Percentiles rank a stretch among this genome's conserved stretches.
Evolutionary conservation across 2,329 filamentous ascomycete genomes (phyloP).

Genomic region (Stenocarpella maydis): DNA sequence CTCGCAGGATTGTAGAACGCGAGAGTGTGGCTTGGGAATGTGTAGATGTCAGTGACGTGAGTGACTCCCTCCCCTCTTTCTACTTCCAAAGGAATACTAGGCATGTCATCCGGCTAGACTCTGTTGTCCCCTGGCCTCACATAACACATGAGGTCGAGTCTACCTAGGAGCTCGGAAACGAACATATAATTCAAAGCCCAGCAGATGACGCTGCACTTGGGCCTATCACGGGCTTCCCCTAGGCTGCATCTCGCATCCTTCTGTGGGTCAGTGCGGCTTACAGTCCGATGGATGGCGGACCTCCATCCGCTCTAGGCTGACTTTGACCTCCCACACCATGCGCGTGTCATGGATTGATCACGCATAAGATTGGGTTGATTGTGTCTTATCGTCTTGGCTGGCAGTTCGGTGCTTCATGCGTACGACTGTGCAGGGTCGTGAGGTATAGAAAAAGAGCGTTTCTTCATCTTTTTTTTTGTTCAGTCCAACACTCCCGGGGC

Average conservation of each 20-base stretch:
- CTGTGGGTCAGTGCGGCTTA: conserved; percentile 22
- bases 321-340: not conserved
- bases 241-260: conserved; percentile 9
- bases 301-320: conserved; percentile 10
- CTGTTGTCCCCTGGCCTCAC: not conserved
- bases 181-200: not conserved
- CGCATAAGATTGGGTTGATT: not conserved
- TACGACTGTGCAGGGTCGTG: not conserved
- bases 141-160: not conserved
- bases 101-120: not conserved
- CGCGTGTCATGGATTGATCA: not conserved
- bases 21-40: not conserved
- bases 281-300: conserved; percentile 19
- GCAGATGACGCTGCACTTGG: conserved; percentile 7
- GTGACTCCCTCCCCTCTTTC: not conserved
- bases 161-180: conserved; percentile 14
- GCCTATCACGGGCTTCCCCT: conserved; percentile 4
- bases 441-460: too few relatives aligned
- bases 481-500: not conserved
- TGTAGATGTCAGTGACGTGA: conserved; percentile 15
- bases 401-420: not conserved
- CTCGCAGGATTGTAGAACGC: not conserved
- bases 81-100: conserved; percentile 9
- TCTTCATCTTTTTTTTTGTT: not conserved
- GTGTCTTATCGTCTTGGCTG: not conserved